A percentile compares a stretch with the other conserved stretches of the same genome.
phyloP scores from a whole-genome alignment of 2,329 filamentous ascomycete species.

The Alternaria triticimaculans region DNA sequence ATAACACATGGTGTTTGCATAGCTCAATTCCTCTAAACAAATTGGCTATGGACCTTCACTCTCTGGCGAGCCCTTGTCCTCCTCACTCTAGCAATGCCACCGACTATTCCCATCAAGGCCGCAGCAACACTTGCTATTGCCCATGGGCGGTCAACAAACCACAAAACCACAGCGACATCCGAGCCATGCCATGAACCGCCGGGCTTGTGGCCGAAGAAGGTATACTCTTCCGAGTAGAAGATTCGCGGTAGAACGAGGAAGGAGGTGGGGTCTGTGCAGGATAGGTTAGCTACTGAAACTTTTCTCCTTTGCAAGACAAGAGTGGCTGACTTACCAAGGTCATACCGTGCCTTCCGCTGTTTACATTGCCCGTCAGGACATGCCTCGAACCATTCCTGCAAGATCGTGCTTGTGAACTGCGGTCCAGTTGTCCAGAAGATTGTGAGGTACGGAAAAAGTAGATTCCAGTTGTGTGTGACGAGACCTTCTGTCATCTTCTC shows the following conservation, averaged over 20 bases:
- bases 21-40: neutral
- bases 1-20: neutral
- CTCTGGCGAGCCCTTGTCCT: neutral
- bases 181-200: slow-evolving; percentile 42
- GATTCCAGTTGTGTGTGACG: slow-evolving; percentile 18
- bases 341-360: neutral
- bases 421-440: slow-evolving; percentile 42
- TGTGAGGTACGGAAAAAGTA: slow-evolving; percentile 35
- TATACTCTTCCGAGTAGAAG: slow-evolving; percentile 39
- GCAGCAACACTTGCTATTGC: slow-evolving; percentile 5
- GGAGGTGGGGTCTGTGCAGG: slow-evolving; percentile 2
- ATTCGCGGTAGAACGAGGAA: slow-evolving; percentile 32
- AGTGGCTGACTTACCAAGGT: neutral
- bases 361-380: neutral
- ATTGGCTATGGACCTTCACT: neutral
- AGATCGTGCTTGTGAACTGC: slow-evolving; percentile 33
- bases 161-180: slow-evolving; percentile 37
- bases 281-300: neutral
- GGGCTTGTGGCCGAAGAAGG: slow-evolving; percentile 40
- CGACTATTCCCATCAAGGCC: neutral
- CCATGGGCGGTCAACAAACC: slow-evolving; percentile 27
- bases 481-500: slow-evolving; percentile 23
- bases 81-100: neutral
- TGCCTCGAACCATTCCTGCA: slow-evolving; percentile 27
- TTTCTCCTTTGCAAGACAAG: neutral